phyloP scores from a whole-genome alignment of 768 basidiomycete species.

The Mycena sanguinolenta region DNA sequence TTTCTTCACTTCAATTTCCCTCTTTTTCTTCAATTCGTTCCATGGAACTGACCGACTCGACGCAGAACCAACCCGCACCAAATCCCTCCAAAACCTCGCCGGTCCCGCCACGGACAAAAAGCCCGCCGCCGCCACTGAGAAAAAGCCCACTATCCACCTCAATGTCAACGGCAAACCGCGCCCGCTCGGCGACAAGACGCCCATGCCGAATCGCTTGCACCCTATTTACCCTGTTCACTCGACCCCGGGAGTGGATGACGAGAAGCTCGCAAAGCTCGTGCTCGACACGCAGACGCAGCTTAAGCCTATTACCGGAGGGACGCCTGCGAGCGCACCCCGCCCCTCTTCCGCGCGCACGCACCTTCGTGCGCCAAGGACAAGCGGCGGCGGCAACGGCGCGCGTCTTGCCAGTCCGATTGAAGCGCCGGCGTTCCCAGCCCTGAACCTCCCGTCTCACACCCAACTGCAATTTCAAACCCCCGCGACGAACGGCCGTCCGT shows the following conservation, averaged over 20 bases:
- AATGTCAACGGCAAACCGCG: conserved; percentile 41
- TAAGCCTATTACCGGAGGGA: conserved; percentile 36
- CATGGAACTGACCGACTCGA: no score
- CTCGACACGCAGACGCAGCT: conserved; percentile 34
- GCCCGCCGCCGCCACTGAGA: neutral
- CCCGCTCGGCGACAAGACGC: conserved; percentile 82
- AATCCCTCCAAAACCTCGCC: neutral
- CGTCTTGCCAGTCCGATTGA: neutral
- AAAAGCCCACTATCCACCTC: neutral
- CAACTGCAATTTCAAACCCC: conserved; percentile 78
- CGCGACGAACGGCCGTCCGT: conserved; percentile 72
- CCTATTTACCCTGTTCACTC: conserved; percentile 49
- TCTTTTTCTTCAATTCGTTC: no score
- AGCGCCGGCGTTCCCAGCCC: neutral
- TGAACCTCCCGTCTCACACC: neutral
- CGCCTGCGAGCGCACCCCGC: conserved; percentile 60
- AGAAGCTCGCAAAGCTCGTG: conserved; percentile 51
- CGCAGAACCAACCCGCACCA: conserved; percentile 7
- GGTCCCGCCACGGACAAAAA: neutral
- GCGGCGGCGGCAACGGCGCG: conserved; percentile 29
- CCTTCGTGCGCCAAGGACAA: conserved; percentile 65
- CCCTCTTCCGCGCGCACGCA: conserved; percentile 81
- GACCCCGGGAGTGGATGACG: conserved; percentile 40
- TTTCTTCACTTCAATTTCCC: no score
- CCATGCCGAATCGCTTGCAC: conserved; percentile 74